These are phyloP conservation scores for Termitomyces sp. DNA, from an alignment of 768 basidiomycete genomes.

Conservation along the genomic window DNA sequence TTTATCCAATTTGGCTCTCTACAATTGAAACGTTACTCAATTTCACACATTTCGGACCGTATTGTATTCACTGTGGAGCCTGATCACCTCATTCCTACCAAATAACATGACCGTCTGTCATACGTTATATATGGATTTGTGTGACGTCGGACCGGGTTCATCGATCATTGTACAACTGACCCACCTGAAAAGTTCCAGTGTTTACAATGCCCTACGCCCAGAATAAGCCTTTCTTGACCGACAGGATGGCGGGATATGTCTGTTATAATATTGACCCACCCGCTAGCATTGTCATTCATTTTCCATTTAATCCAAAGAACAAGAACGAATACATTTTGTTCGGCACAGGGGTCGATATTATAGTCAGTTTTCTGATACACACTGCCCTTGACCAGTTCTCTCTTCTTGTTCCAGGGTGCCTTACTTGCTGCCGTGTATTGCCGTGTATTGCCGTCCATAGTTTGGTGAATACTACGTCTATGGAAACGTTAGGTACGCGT, in stretches of 20 bases:
- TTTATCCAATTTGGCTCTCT: background rate
- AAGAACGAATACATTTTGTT: background rate
- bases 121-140: too few species aligned
- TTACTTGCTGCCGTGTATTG: background rate
- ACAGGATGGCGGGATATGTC: background rate
- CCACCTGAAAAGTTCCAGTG: background rate
- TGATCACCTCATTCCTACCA: too few species aligned
- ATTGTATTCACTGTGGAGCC: background rate
- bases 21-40: background rate
- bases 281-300: background rate
- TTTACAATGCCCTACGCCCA: background rate
- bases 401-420: too few species aligned
- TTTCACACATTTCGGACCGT: background rate
- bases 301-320: too few species aligned
- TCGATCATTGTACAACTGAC: background rate
- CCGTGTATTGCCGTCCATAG: background rate
- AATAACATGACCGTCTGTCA: background rate
- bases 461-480: too few species aligned
- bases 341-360: background rate
- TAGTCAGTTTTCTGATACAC: too few species aligned
- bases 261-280: background rate
- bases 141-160: background rate
- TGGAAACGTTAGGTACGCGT: background rate
- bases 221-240: background rate
- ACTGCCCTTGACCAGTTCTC: too few species aligned